Evolutionary conservation across 495 filamentous ascomycete species (phyloP).

Genomic region (Neurospora hispaniola): DNA sequence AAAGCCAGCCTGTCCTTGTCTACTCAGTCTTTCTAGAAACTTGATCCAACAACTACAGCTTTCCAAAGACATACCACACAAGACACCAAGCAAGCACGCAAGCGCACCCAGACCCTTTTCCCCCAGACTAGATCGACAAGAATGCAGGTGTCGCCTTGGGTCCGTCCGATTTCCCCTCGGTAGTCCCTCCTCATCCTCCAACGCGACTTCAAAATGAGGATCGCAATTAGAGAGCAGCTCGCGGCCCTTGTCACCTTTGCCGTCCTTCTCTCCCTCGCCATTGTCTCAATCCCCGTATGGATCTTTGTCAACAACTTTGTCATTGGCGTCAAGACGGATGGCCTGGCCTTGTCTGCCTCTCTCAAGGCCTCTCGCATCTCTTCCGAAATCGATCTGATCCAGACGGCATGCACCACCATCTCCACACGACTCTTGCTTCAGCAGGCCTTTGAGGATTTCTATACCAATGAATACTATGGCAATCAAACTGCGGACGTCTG

Average conservation of each 20-base stretch:
- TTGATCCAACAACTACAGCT: neutral
- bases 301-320: slow-evolving; percentile 68
- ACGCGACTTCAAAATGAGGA: slow-evolving; percentile 47
- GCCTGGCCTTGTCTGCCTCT: slow-evolving; percentile 66
- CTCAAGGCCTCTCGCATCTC: slow-evolving; percentile 74
- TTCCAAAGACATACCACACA: neutral
- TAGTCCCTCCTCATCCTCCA: neutral
- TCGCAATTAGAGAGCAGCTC: slow-evolving; percentile 76
- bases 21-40: neutral
- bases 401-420: slow-evolving; percentile 56
- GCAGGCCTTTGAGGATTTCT: slow-evolving; percentile 48
- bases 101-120: neutral
- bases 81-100: neutral
- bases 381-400: slow-evolving; percentile 63
- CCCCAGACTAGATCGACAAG: neutral
- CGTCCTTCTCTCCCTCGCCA: slow-evolving; percentile 53
- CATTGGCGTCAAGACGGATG: slow-evolving; percentile 43
- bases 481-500: slow-evolving; percentile 41
- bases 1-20: neutral
- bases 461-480: slow-evolving; percentile 21
- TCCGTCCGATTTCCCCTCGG: neutral
- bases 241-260: slow-evolving; percentile 62
- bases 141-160: neutral
- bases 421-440: slow-evolving; percentile 61
- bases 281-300: slow-evolving; percentile 46